A percentile compares a stretch with the other conserved stretches of the same genome.
Evolutionary conservation across 164 flowering plant genomes (phyloP).

Genomic region (Vitis amurensis): DNA sequence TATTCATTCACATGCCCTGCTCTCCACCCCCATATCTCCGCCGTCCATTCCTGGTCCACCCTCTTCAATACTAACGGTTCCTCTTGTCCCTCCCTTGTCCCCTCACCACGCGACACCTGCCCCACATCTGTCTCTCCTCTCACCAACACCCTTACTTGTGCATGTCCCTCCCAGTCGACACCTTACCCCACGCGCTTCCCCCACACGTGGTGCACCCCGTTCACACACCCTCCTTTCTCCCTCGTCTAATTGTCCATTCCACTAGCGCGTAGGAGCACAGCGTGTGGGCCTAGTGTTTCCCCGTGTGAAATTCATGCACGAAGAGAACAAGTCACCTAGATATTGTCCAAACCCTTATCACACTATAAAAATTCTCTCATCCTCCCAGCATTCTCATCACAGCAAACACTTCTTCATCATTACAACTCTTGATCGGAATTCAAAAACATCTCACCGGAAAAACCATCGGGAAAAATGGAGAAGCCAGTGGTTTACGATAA

Average conservation of each 20-base stretch:
- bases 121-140: slow-evolving; percentile 29
- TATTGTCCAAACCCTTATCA: slow-evolving; percentile 7
- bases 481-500: slow-evolving; percentile 6
- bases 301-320: slow-evolving; percentile 30
- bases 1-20: slow-evolving; percentile 19
- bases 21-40: slow-evolving; percentile 24
- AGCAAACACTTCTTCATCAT: not conserved
- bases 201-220: not conserved
- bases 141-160: slow-evolving; percentile 36
- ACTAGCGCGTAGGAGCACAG: not conserved
- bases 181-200: slow-evolving; percentile 1
- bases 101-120: slow-evolving; percentile 27
- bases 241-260: slow-evolving; percentile 1
- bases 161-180: slow-evolving; percentile 2
- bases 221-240: no score
- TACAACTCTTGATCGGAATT: not conserved
- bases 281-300: slow-evolving; percentile 5
- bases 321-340: slow-evolving; percentile 22
- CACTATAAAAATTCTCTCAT: not conserved
- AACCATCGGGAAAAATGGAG: slow-evolving; percentile 14
- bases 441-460: not conserved
- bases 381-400: not conserved
- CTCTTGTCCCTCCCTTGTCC: slow-evolving; percentile 44
- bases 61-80: slow-evolving; percentile 34
- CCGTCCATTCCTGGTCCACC: slow-evolving; percentile 27